These are phyloP conservation scores for Flaveria floridana DNA, from an alignment of 140 eudicot genomes.

Conservation along the genomic window DNA sequence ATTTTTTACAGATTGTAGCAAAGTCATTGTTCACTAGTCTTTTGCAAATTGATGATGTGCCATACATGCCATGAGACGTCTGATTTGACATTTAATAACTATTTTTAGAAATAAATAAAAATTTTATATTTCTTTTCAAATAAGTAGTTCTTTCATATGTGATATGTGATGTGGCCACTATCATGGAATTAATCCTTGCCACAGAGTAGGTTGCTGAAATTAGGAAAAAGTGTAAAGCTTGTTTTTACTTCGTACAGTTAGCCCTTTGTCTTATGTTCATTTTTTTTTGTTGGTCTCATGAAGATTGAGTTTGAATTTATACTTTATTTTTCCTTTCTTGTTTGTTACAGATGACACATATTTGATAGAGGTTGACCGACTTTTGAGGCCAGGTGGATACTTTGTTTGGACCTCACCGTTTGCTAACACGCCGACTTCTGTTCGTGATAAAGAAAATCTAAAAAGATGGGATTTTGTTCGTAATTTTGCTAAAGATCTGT, in stretches of 20 bases:
- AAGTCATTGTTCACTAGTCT: background rate
- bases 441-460: conserved; percentile 64
- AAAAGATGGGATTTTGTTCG: conserved; percentile 76
- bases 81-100: background rate
- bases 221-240: background rate
- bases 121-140: background rate
- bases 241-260: background rate
- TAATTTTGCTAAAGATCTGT: conserved; percentile 52
- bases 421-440: conserved; percentile 64
- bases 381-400: conserved; percentile 95
- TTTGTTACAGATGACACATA: conserved; percentile 65
- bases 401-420: conserved; percentile 94
- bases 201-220: background rate
- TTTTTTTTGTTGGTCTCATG: background rate
- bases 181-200: background rate
- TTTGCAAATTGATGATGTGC: background rate
- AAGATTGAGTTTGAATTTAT: conserved; percentile 3
- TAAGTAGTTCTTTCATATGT: background rate
- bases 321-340: conserved; percentile 6
- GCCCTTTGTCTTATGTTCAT: background rate
- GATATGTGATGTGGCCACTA: background rate
- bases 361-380: conserved; percentile 84
- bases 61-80: background rate
- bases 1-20: background rate
- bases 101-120: background rate